phyloP scores from a whole-genome alignment of 2,329 filamentous ascomycete species.

The Neonectria coccinea region DNA sequence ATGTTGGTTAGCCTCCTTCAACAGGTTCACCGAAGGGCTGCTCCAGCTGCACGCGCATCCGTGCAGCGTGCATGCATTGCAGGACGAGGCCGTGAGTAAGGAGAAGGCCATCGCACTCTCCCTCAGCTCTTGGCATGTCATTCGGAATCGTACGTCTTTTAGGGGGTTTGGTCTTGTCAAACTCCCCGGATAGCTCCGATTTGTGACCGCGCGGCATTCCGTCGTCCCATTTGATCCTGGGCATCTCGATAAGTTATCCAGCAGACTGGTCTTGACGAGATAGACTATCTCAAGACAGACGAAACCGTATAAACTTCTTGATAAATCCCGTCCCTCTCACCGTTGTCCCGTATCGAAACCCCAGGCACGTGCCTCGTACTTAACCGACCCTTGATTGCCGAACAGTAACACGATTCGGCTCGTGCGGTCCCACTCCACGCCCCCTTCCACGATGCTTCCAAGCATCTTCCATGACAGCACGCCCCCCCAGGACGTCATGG shows the following conservation, averaged over 20 bases:
- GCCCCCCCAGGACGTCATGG: background rate
- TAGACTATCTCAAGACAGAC: background rate
- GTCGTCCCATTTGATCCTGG: constrained; percentile 2
- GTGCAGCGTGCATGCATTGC: constrained; percentile 25
- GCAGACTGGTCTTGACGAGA: background rate
- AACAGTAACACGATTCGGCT: constrained; percentile 10
- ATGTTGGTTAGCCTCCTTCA: background rate
- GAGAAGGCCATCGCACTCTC: too few relatives aligned
- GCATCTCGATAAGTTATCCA: background rate
- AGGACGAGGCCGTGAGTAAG: background rate
- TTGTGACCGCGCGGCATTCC: constrained; percentile 10
- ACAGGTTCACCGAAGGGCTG: constrained; percentile 12
- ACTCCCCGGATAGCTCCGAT: background rate
- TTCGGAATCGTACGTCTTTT: constrained; percentile 14
- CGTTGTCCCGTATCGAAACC: constrained; percentile 1
- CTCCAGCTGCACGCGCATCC: constrained; percentile 32
- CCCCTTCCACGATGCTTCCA: constrained; percentile 8
- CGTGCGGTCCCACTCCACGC: background rate
- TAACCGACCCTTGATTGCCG: constrained; percentile 6
- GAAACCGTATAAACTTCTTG: background rate
- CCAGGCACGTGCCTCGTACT: constrained; percentile 2
- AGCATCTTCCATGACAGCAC: constrained; percentile 9
- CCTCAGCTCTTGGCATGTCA: background rate
- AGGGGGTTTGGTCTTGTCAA: background rate
- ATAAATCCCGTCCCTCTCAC: constrained; percentile 3